Percentiles rank a stretch among this genome's conserved stretches.
Conservation (phyloP, 176 grass and related monocot genomes). For the Oryza longistaminata region DNA sequence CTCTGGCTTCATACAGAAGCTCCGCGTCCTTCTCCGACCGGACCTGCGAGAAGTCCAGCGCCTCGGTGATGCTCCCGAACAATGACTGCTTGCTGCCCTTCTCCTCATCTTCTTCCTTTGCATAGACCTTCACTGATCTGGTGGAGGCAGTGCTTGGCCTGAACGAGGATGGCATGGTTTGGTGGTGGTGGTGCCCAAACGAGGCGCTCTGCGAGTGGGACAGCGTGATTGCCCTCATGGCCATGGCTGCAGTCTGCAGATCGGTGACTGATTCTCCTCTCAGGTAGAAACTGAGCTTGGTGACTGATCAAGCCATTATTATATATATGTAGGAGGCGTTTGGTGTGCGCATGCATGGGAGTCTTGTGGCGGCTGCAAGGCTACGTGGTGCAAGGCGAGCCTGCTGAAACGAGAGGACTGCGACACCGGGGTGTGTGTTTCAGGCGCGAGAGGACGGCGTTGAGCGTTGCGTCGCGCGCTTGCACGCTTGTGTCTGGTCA, state of each 20-base stretch:
- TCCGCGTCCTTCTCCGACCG: constrained; percentile 81
- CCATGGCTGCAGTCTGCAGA: constrained; percentile 31
- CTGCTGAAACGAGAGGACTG: constrained; percentile 46
- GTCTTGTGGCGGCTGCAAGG: constrained; percentile 45
- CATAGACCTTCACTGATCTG: constrained; percentile 47
- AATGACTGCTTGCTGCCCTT: constrained; percentile 72
- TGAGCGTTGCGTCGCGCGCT: background rate
- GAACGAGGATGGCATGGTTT: background rate
- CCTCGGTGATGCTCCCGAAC: constrained; percentile 78
- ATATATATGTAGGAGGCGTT: constrained; percentile 1
- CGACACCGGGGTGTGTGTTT: constrained; percentile 30
- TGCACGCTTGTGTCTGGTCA: constrained; percentile 34
- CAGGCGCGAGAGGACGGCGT: constrained; percentile 21
- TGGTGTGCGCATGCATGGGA: background rate
- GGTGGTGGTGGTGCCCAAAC: constrained; percentile 30
- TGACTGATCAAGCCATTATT: background rate
- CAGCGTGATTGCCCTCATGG: constrained; percentile 63
- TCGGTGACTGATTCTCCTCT: constrained; percentile 1
- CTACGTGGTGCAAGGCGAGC: constrained; percentile 68
- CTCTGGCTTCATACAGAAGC: constrained; percentile 82
- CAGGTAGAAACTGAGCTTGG: background rate
- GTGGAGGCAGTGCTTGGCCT: constrained; percentile 7
- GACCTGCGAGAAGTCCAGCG: constrained; percentile 89
- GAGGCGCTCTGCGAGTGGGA: constrained; percentile 54
- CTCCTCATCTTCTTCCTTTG: constrained; percentile 44